Percentiles rank a stretch among this genome's conserved stretches.
phyloP scores from a whole-genome alignment of 2,329 filamentous ascomycete species.

The Acrocalymma vagum region DNA sequence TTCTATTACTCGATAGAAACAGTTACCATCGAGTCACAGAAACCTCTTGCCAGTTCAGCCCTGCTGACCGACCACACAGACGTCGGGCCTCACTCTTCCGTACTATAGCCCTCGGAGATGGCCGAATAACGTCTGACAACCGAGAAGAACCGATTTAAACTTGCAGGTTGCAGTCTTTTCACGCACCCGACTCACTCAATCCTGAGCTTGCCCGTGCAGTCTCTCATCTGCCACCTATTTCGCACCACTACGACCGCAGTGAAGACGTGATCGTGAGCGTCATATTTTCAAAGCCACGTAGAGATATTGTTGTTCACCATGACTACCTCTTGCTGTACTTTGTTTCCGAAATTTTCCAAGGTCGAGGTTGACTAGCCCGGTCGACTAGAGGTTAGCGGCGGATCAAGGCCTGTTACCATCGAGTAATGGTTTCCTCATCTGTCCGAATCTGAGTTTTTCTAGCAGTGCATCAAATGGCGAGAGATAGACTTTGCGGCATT shows the following conservation, averaged over 20 bases:
- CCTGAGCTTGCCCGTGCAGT: no score
- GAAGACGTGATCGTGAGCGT: no score
- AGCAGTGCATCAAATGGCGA: constrained; percentile 22
- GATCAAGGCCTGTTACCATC: constrained; percentile 35
- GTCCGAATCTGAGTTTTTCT: constrained; percentile 5
- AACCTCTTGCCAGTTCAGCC: constrained; percentile 23
- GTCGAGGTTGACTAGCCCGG: constrained; percentile 5
- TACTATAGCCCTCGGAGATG: constrained; percentile 29
- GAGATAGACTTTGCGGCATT: constrained; percentile 9
- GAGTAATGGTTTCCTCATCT: constrained; percentile 42
- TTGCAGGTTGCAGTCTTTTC: no score
- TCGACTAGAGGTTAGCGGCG: constrained; percentile 23
- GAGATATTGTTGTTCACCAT: no score
- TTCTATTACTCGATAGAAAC: constrained; percentile 43
- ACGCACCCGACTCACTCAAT: no score
- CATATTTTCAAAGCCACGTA: no score
- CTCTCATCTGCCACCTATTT: no score
- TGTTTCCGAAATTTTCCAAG: constrained; percentile 2
- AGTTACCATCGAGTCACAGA: constrained; percentile 42
- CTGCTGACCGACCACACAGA: constrained; percentile 21
- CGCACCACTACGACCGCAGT: no score
- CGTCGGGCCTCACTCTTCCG: constrained; percentile 3
- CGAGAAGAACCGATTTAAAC: no score
- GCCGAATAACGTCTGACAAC: constrained; percentile 23
- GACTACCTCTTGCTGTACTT: no score